phyloP scores from a whole-genome alignment of 148 eudicot genomes.

The Rhododendron kiyosumense region DNA sequence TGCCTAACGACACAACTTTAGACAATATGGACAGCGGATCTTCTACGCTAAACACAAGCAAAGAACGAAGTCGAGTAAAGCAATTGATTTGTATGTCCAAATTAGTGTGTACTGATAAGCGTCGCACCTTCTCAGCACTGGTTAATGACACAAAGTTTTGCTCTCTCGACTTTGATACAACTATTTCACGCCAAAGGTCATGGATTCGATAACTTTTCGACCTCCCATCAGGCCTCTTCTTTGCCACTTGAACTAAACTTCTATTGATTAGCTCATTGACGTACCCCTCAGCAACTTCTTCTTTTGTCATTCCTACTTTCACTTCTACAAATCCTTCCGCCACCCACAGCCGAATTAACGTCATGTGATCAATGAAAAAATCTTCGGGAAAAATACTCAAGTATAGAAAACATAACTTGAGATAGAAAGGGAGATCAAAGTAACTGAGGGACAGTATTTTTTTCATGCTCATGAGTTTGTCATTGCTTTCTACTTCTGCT shows the following conservation, averaged over 20 bases:
- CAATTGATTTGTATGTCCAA: neutral
- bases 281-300: neutral
- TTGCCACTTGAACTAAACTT: neutral
- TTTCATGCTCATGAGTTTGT: neutral
- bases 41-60: neutral
- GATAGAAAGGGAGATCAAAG: neutral
- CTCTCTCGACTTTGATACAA: neutral
- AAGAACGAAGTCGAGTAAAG: neutral
- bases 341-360: constrained; percentile 7
- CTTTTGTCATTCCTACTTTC: neutral
- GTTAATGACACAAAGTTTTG: neutral
- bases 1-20: neutral
- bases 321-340: neutral
- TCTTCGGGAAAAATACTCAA: constrained; percentile 11
- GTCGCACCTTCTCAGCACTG: neutral
- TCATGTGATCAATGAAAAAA: neutral
- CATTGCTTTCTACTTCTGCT: neutral
- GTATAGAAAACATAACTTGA: neutral
- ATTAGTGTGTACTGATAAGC: neutral
- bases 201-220: neutral
- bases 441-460: neutral
- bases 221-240: neutral
- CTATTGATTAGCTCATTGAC: neutral
- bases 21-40: neutral
- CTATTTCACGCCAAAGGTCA: neutral